A percentile compares a stretch with the other conserved stretches of the same genome.
phyloP scores from a whole-genome alignment of 2,329 filamentous ascomycete species.

The Penicillium sp. region DNA sequence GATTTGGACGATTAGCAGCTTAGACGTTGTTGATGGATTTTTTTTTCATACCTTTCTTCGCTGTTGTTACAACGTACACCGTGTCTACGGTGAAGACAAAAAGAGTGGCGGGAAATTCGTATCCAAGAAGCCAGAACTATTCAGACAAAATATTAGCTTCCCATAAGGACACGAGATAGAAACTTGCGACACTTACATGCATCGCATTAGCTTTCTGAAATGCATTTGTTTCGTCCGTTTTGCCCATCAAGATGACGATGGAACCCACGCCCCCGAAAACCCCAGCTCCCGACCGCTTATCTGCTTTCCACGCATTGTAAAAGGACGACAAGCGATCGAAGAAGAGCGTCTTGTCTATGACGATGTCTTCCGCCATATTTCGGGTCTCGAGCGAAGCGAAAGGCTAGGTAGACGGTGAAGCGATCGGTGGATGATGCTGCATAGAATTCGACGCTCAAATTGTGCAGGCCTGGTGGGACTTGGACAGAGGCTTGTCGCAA shows the following conservation, averaged over 20 bases:
- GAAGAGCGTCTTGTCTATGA: conserved; percentile 90
- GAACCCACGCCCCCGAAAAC: conserved; percentile 83
- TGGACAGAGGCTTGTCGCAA: background rate
- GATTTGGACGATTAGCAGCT: background rate
- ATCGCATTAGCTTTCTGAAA: conserved; percentile 97
- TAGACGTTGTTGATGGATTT: background rate
- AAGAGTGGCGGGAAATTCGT: conserved; percentile 95
- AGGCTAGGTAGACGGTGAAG: background rate
- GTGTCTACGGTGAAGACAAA: conserved; percentile 87
- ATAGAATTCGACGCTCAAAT: background rate
- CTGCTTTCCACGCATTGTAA: conserved; percentile 89
- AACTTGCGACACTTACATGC: conserved; percentile 59
- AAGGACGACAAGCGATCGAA: conserved; percentile 88
- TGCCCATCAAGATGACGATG: conserved; percentile 88
- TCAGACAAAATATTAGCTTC: conserved; percentile 13
- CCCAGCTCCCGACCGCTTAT: conserved; percentile 82
- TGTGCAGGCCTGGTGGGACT: background rate
- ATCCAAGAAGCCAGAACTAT: conserved; percentile 96
- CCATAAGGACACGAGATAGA: background rate
- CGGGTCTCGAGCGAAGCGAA: conserved; percentile 3
- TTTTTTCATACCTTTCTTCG: conserved; percentile 75
- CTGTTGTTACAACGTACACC: conserved; percentile 88
- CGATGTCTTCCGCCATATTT: conserved; percentile 72
- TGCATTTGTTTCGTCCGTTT: conserved; percentile 79
- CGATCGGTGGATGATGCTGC: background rate